Evolutionary conservation across 352 stramenopile species (phyloP).

Genomic region (Elongisporangium senticosum): DNA sequence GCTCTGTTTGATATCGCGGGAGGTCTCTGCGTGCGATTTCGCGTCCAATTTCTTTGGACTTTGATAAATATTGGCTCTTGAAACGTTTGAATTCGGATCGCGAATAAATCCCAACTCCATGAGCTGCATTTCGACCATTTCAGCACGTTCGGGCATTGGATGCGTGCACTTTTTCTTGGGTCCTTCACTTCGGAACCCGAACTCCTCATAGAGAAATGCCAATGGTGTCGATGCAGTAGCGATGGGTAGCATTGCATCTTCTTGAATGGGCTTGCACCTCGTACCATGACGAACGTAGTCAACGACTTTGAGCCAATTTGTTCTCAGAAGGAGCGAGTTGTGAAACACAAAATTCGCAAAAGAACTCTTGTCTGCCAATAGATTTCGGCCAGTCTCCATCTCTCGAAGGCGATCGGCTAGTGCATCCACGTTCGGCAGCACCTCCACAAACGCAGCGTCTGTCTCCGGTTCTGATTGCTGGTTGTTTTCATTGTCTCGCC

Average conservation of each 20-base stretch:
- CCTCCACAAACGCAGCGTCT: not conserved
- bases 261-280: not conserved
- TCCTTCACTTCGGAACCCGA: slow-evolving; percentile 14
- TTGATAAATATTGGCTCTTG: slow-evolving; percentile 1
- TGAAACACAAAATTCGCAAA: slow-evolving; percentile 65
- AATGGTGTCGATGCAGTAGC: slow-evolving; percentile 6
- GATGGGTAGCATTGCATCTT: not conserved
- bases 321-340: slow-evolving; percentile 36
- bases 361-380: slow-evolving; percentile 33
- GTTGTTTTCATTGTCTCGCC: not conserved
- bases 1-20: too few relatives aligned
- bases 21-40: too few relatives aligned
- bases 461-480: not conserved
- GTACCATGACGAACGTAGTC: slow-evolving; percentile 32
- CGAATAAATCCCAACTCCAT: slow-evolving; percentile 37
- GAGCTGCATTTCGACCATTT: slow-evolving; percentile 35
- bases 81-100: slow-evolving; percentile 15
- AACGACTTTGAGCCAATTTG: slow-evolving; percentile 48
- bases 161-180: not conserved
- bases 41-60: too few relatives aligned
- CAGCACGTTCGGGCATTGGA: slow-evolving; percentile 34
- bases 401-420: slow-evolving; percentile 37
- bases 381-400: slow-evolving; percentile 17
- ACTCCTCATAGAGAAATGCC: slow-evolving; percentile 35
- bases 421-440: slow-evolving; percentile 19